phyloP scores from a whole-genome alignment of 768 basidiomycete genomes.

The Antrodiella citrinella region DNA sequence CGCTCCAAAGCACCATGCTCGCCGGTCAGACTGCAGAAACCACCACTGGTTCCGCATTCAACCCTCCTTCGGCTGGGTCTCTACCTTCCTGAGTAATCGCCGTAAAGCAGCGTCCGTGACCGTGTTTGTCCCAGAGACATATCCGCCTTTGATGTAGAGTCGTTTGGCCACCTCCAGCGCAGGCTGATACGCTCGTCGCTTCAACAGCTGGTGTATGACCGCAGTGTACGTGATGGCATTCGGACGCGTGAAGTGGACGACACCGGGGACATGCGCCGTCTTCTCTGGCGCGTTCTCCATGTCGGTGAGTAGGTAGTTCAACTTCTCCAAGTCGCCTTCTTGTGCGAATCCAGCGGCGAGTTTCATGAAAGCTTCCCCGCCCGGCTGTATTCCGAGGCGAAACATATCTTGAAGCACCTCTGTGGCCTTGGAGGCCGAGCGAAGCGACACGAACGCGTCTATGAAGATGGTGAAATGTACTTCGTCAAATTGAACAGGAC shows the following conservation, averaged over 20 bases:
- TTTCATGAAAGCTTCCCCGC: slow-evolving; percentile 40
- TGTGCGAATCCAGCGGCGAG: slow-evolving; percentile 39
- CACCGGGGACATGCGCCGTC: not conserved
- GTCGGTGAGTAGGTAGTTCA: slow-evolving; percentile 33
- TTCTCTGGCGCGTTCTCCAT: slow-evolving; percentile 25
- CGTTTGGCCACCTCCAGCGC: not conserved
- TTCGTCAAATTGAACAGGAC: slow-evolving; percentile 19
- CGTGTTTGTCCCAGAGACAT: not conserved
- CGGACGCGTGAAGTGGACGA: not conserved
- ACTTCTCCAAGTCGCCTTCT: slow-evolving; percentile 25
- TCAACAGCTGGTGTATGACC: not conserved
- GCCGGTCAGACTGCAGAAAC: too few relatives aligned
- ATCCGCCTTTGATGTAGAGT: not conserved
- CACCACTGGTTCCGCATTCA: too few relatives aligned
- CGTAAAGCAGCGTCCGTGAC: too few relatives aligned
- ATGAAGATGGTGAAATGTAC: slow-evolving; percentile 50
- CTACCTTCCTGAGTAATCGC: too few relatives aligned
- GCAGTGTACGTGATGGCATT: not conserved
- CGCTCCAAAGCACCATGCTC: too few relatives aligned
- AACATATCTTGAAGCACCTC: slow-evolving; percentile 48
- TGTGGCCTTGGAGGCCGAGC: slow-evolving; percentile 25
- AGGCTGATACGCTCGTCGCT: not conserved
- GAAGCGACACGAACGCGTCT: slow-evolving; percentile 25
- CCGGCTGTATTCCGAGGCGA: slow-evolving; percentile 35
- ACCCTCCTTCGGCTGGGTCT: too few relatives aligned